These are phyloP conservation scores for Rhododendron simsii DNA, from an alignment of 148 eudicot genomes.

Conservation along the genomic window DNA sequence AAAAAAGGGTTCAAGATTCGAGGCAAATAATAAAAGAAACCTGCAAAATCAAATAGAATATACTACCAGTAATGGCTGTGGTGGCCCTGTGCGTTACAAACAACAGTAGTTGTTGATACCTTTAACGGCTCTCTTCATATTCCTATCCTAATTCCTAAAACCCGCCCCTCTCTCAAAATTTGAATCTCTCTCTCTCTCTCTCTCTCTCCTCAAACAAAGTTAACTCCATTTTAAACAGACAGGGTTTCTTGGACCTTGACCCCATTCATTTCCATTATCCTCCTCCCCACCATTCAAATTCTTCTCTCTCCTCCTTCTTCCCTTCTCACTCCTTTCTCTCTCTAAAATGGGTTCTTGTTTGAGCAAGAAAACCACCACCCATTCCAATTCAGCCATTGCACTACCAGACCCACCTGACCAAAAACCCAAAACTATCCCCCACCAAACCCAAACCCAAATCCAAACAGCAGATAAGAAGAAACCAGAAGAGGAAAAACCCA, in stretches of 20 bases:
- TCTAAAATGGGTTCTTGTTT: slow-evolving; percentile 75
- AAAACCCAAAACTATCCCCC: not conserved
- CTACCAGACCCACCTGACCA: slow-evolving; percentile 24
- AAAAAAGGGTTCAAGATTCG: not conserved
- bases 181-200: slow-evolving; percentile 15
- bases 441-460: slow-evolving; percentile 9
- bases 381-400: slow-evolving; percentile 17
- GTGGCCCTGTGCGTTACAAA: not conserved
- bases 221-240: not conserved
- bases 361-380: slow-evolving; percentile 55
- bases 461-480: slow-evolving; percentile 28
- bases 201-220: not conserved
- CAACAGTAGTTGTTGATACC: not conserved
- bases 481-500: slow-evolving; percentile 8
- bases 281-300: not conserved
- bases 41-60: not conserved
- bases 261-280: slow-evolving; percentile 6
- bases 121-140: slow-evolving; percentile 32
- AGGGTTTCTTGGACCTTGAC: slow-evolving; percentile 14
- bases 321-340: not conserved
- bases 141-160: not conserved
- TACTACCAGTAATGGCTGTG: not conserved
- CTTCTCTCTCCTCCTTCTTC: not conserved
- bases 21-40: not conserved
- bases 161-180: slow-evolving; percentile 29